phyloP scores from a whole-genome alignment of 2,329 filamentous ascomycete genomes.

The Bipolaris victoriae region DNA sequence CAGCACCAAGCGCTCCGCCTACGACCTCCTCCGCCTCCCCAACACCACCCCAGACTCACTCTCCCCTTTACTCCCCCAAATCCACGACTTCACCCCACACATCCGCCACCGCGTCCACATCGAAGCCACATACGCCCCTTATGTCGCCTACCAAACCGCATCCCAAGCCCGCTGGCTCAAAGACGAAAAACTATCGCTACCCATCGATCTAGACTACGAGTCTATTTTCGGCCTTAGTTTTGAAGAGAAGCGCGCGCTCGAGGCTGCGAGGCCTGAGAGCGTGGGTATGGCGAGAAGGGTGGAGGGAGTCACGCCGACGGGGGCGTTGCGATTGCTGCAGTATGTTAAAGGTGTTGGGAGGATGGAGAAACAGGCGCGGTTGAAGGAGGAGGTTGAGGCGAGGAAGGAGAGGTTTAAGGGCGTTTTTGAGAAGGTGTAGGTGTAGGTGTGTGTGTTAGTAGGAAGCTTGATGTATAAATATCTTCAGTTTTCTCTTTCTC shows the following conservation, averaged over 20 bases:
- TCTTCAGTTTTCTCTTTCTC: too few relatives aligned
- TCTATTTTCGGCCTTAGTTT: constrained; percentile 74
- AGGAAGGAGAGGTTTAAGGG: constrained; percentile 39
- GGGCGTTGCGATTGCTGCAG: constrained; percentile 63
- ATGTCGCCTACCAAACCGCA: constrained; percentile 74
- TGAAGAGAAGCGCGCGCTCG: constrained; percentile 77
- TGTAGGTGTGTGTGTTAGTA: too few relatives aligned
- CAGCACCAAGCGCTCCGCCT: constrained; percentile 70
- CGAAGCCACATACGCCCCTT: constrained; percentile 85
- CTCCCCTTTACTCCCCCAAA: constrained; percentile 62
- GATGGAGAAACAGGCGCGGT: constrained; percentile 36
- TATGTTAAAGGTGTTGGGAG: constrained; percentile 61
- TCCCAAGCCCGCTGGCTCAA: constrained; percentile 71
- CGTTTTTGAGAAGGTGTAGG: constrained; percentile 4
- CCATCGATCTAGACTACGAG: constrained; percentile 77
- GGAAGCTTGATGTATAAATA: too few relatives aligned
- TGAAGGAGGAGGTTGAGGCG: constrained; percentile 38
- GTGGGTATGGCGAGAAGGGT: constrained; percentile 87
- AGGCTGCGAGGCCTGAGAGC: constrained; percentile 76
- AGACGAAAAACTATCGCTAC: constrained; percentile 78
- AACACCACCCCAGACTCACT: constrained; percentile 64
- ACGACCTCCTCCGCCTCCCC: constrained; percentile 75
- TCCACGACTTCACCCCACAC: constrained; percentile 60
- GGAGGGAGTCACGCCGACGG: constrained; percentile 71
- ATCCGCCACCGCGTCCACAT: constrained; percentile 76